Evolutionary conservation across 441 rosid genomes (phyloP), one percentile per base, ranked within the genome.

Genomic region (Croton laevigatus): DNA sequence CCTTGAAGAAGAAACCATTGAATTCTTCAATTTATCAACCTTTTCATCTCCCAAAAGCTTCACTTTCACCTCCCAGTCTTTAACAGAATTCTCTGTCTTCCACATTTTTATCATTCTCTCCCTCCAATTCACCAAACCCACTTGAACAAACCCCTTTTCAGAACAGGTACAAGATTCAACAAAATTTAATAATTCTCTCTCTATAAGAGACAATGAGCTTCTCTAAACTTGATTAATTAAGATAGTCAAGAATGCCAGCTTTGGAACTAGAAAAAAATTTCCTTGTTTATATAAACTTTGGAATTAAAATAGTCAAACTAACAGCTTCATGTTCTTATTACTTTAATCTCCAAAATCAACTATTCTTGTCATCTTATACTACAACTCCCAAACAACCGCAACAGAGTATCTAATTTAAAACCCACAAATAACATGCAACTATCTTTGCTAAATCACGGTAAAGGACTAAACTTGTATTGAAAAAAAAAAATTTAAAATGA

Each of bases 11-110:
- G 32, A 72, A 62, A 85, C 84, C 78, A 85, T 72, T 0, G 88
- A 80, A 68, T 63, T 85, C 79, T 70, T 89, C 62, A 83, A 71
- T 72, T 83, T 88, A 69, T 83, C 89, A 70, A 80, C 86, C 49
- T 87, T 93, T 55, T 82, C 85, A 20, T 76, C 87, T 40, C 85
- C 89, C 69, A 88, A 66, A 34, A 84, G 71, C 78, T 73, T 86
- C 71, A 85, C 80, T 68, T 86, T 82, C 85, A 93, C 83, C 74
- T 86, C 82, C 81, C 83, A 80, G 32, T 83, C 81, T 67, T 76
- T 79, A 57, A 72, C 81, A 75, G 72, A 60, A 75, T 85, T 83
- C 66, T 84, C 88, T 70, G 73, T 76, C 76, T 77, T 81, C 62
- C 87, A 84, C 93, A 88, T 89, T 76, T 61, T 73, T 55, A 38